These are phyloP conservation scores for Nakazawaea wickerhamii DNA, from an alignment of 805 yeast species.

Conservation along the genomic window DNA sequence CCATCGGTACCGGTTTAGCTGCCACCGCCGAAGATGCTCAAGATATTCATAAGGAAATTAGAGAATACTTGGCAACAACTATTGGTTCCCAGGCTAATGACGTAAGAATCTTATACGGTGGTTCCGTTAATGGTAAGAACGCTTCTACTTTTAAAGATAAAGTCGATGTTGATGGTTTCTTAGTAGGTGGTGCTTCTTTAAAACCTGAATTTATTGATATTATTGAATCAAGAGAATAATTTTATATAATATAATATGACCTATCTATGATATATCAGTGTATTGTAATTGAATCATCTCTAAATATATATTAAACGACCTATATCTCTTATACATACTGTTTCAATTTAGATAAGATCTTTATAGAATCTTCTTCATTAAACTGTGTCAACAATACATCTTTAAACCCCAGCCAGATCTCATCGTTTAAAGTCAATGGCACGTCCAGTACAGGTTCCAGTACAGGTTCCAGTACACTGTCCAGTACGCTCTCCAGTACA, in stretches of 20 bases:
- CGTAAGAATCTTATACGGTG: conserved; percentile 95
- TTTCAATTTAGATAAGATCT: conserved; percentile 3
- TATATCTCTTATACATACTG: background rate
- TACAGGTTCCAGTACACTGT: no score
- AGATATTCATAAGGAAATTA: conserved; percentile 84
- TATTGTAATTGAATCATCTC: no score
- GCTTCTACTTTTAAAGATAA: conserved; percentile 86
- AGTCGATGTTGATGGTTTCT: conserved; percentile 94
- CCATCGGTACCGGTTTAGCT: conserved; percentile 98
- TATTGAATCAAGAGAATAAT: conserved; percentile 80
- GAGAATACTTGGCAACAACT: conserved; percentile 72
- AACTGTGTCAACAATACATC: background rate
- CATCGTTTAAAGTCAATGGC: background rate
- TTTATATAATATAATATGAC: no score
- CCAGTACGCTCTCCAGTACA: no score
- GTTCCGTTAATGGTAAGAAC: conserved; percentile 95
- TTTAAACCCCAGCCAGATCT: background rate
- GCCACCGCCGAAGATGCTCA: conserved; percentile 99
- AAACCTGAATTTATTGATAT: conserved; percentile 97
- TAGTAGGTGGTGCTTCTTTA: conserved; percentile 98
- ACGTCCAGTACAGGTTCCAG: no score
- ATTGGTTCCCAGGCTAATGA: conserved; percentile 75
- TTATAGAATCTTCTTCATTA: background rate
- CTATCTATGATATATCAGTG: background rate
- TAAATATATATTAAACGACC: no score